Evolutionary conservation across 2,329 filamentous ascomycete genomes (phyloP).

Genomic region (Trichoderma atroviride): DNA sequence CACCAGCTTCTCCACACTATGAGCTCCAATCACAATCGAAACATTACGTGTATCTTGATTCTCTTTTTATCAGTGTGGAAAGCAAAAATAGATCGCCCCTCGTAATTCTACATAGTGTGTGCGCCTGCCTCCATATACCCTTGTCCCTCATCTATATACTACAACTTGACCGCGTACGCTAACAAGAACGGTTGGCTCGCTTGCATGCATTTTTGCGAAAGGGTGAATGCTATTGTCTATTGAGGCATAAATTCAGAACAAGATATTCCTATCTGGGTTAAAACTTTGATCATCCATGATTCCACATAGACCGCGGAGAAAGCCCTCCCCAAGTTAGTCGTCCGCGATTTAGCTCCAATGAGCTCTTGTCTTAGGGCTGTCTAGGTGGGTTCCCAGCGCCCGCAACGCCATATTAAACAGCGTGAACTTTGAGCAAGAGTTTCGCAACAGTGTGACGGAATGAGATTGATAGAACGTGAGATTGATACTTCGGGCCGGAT

Average conservation of each 20-base stretch:
- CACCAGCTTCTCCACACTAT: neutral
- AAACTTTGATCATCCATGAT: neutral
- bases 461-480: neutral
- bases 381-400: neutral
- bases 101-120: neutral
- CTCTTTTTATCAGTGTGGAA: neutral
- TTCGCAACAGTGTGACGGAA: neutral
- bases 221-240: neutral
- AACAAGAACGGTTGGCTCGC: neutral
- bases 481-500: neutral
- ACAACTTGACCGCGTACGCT: neutral
- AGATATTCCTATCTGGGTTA: neutral
- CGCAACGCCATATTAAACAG: neutral
- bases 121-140: neutral
- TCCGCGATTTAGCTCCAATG: neutral
- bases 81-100: neutral
- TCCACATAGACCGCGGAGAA: neutral
- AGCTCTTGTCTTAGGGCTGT: neutral
- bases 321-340: neutral
- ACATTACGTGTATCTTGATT: neutral
- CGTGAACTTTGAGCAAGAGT: neutral
- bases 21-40: neutral
- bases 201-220: neutral
- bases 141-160: neutral
- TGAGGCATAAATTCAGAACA: neutral